These are phyloP conservation scores for Raddia guianensis DNA, from an alignment of 176 grass and related monocot genomes.

Conservation along the genomic window DNA sequence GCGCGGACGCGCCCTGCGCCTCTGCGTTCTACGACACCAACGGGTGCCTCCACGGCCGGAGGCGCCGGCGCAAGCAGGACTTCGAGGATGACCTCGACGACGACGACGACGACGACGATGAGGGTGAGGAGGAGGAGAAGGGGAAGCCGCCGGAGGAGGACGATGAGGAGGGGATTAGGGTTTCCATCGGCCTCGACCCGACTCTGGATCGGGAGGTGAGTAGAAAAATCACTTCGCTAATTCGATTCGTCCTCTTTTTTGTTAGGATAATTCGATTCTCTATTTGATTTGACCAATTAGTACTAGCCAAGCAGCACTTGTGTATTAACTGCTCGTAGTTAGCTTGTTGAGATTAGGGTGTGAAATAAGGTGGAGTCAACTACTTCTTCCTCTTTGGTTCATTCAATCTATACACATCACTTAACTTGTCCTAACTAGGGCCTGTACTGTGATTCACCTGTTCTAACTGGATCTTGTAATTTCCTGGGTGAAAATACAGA, in stretches of 20 bases:
- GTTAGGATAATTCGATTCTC: not conserved
- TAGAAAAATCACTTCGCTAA: not conserved
- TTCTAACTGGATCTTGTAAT: not conserved
- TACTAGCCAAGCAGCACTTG: not conserved
- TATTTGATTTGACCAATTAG: not conserved
- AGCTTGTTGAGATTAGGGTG: not conserved
- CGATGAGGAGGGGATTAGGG: conserved; percentile 74
- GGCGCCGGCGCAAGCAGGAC: conserved; percentile 45
- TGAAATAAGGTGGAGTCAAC: not conserved
- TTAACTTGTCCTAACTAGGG: not conserved
- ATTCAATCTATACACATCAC: not conserved
- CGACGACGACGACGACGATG: conserved; percentile 40
- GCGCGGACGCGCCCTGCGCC: conserved; percentile 73
- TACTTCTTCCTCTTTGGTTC: not conserved
- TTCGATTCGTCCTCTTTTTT: not conserved
- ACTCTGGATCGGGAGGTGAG: conserved; percentile 90
- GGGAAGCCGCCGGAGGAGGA: conserved; percentile 29
- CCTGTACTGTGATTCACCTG: not conserved
- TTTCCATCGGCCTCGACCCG: conserved; percentile 89
- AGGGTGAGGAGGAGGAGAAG: conserved; percentile 9
- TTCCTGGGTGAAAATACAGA: not conserved
- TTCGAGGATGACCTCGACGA: conserved; percentile 56
- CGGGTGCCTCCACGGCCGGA: conserved; percentile 65
- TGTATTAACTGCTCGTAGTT: not conserved
- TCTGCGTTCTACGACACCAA: conserved; percentile 73